Evolutionary conservation across 78 protist genomes (phyloP).

Genomic region (Tieghemostelium lacteum): DNA sequence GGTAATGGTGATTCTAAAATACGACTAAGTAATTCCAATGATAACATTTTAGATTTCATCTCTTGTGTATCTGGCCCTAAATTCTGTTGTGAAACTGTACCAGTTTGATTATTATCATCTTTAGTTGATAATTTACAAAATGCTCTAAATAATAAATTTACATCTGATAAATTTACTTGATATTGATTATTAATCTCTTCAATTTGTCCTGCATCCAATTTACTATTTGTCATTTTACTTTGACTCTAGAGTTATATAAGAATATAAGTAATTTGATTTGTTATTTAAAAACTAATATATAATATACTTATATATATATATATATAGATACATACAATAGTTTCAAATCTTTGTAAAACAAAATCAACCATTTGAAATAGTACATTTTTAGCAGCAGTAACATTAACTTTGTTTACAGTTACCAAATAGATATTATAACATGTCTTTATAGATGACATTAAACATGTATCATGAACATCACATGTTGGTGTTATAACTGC

Average conservation of each 20-base stretch:
- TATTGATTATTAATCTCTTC: constrained; percentile 84
- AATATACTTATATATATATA: neutral
- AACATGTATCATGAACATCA: constrained; percentile 88
- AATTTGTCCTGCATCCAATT: too few relatives aligned
- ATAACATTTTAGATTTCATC: constrained; percentile 78
- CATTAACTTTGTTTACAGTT: constrained; percentile 36
- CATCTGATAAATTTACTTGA: constrained; percentile 68
- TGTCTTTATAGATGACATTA: constrained; percentile 84
- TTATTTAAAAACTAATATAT: neutral
- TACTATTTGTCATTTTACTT: constrained; percentile 18
- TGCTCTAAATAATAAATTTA: constrained; percentile 73
- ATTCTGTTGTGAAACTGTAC: constrained; percentile 25
- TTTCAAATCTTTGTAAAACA: constrained; percentile 47
- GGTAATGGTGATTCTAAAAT: constrained; percentile 82
- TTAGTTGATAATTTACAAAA: constrained; percentile 62
- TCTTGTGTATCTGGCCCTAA: constrained; percentile 57
- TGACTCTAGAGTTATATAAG: neutral
- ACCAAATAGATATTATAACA: constrained; percentile 84
- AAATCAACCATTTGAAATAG: constrained; percentile 78
- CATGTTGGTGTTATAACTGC: constrained; percentile 83
- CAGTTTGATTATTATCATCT: too few relatives aligned
- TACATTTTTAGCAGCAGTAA: constrained; percentile 56
- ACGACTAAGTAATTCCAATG: constrained; percentile 79
- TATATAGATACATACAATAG: neutral
- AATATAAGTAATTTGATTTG: neutral